Base-by-base conservation (phyloP, 2,329 filamentous ascomycete genomes). In the Sporothrix brasiliensis region DNA sequence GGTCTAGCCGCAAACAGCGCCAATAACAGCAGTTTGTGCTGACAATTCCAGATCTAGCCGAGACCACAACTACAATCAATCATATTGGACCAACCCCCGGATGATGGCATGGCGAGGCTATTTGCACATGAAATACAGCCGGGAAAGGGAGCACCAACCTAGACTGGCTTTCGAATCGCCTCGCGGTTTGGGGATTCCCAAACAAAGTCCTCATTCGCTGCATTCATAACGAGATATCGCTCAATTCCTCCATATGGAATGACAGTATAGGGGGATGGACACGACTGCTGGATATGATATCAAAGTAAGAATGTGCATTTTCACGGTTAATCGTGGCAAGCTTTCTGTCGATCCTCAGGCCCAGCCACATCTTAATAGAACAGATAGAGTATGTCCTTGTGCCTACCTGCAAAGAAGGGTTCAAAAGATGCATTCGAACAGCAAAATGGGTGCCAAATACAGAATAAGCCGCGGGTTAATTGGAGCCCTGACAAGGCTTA, bases 1-100 rank as follows among this genome's bases (percentile, higher is more conserved):
- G n/a, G n/a, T 61, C 58, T 6, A 47, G n/a, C 39, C 39, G 58
- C 58, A 61, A 61, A 61, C 58, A 44, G 58, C 44, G 58, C 6
- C 13, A 44, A 39, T 24, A 47, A 9, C 39, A 61, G 56, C 7
- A 44, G 30, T n/a, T 4, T 60, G 56, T 19, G 56, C 56, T 41
- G 19, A 60, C 56, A 41, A 21, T 7, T n/a, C 19, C 7, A 11
- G 21, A 44, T 61, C 13, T 60, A 19, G n/a, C 34, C 10, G 56
- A 24, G 56, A 24, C 39, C 21, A 44, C 39, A 27, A 27, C 58
- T 27, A 63, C 58, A 63, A 11, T 14, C 58, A 44, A 16, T 63
- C 39, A 24, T 39, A 44, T 34, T 2, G 4, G 5, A 13, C 39
- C 39, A n/a, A 39, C 58, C 39, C 39, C 58, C 44, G 39, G 41